Evolutionary conservation across 257 asterid species (phyloP).

Genomic region (Marsdenia floribunda): DNA sequence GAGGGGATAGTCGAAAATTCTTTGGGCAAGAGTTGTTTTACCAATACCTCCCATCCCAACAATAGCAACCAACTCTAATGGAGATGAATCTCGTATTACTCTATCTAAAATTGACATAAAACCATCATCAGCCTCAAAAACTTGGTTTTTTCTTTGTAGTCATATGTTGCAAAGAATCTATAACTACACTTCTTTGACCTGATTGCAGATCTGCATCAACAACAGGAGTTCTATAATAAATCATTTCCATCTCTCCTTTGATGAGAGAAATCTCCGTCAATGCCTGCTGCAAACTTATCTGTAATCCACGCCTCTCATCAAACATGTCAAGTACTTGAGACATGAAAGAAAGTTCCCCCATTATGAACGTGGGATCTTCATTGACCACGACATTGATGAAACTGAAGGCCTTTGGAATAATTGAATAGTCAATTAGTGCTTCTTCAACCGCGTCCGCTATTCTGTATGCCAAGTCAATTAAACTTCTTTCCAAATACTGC

Average conservation of each 20-base stretch:
- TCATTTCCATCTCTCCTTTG: neutral
- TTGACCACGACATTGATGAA: neutral
- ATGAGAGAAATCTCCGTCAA: neutral
- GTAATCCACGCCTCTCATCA: neutral
- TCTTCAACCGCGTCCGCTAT: neutral
- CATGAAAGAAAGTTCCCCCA: neutral
- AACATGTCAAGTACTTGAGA: neutral
- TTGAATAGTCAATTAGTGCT: neutral
- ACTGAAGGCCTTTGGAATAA: neutral
- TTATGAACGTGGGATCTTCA: neutral
- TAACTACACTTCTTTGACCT: neutral
- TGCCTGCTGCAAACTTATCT: neutral
- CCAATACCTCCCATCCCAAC: neutral
- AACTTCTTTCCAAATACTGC: neutral
- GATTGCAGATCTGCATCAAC: neutral
- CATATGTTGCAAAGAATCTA: neutral
- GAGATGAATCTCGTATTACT: neutral
- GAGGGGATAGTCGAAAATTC: neutral
- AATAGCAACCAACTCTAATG: neutral
- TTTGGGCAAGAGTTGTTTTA: neutral
- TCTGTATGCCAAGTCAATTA: neutral
- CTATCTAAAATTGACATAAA: neutral
- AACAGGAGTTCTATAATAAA: neutral
- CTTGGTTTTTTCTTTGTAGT: neutral
- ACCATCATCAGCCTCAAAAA: neutral